Base-by-base conservation (phyloP, 805 yeast genomes). In the Kodamaea neixiangensis region DNA sequence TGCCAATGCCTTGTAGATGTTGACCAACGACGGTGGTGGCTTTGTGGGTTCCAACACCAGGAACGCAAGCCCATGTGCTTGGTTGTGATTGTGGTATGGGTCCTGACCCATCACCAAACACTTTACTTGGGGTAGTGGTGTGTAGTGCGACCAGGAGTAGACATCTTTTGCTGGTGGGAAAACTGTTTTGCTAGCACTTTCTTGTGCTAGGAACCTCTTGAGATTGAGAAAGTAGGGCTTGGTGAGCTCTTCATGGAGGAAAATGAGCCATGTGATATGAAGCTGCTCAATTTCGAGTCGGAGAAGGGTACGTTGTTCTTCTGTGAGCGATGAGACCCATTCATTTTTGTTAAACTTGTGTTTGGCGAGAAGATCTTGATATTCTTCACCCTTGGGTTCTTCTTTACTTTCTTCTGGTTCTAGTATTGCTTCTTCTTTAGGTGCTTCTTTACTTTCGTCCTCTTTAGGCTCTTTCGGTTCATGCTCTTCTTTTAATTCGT, bases 41-140 rank as follows among this genome's bases (percentile, higher is more conserved):
- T 90, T 85, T 0, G 80, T 75, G 1, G 97, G 96, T 29, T 87
- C 86, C 50, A 82, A 77, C 1, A 94, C 98, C 17, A 96, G 87
- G 59, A 94, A 94, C 2, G 99, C 98, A 22, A 94, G 72, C 0
- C 99, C 99, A 63, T 94, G 99, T 0, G 99, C 99, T 67, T 94
- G 99, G 64, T 88, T 87, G 59, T 69, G 68, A 65, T 91, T 90
- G 67, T 94, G 99, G 65, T 94, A 94, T 0, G 99, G 99, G 65
- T 94, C 99, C 66, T 94, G 99, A 0, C 99, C 99, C 42, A 94
- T 72, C 10, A 94, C 79, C 1, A 94, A 78, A 21, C 93, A 94
- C 61, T 83, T 85, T 15, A 91, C 87, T 2, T 79, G 66, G 3
- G 81, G 72, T 17, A 93, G 72, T 0, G 97, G 96, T 0, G 98